phyloP scores from a whole-genome alignment of 2,329 filamentous ascomycete genomes.

The Fusarium staphyleae region DNA sequence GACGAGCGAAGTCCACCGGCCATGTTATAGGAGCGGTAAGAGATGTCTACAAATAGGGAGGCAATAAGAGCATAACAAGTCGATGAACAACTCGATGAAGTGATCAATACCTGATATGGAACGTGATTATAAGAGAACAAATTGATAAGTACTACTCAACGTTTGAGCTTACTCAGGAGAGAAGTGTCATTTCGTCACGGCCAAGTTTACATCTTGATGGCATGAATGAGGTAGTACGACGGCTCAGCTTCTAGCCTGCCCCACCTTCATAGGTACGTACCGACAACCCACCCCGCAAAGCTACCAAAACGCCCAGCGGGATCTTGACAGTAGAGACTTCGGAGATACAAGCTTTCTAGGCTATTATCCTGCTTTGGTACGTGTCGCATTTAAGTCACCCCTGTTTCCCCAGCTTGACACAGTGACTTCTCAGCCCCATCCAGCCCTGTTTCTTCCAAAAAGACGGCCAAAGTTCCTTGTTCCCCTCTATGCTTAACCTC shows the following conservation, averaged over 20 bases:
- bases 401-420: conserved; percentile 6
- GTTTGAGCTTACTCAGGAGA: not conserved
- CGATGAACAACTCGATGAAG: too few relatives aligned
- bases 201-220: not conserved
- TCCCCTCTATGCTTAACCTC: conserved; percentile 31
- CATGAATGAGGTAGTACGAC: not conserved
- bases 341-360: not conserved
- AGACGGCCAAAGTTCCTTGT: conserved; percentile 4
- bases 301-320: not conserved
- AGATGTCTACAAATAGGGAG: not conserved
- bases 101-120: not conserved
- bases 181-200: not conserved
- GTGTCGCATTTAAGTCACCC: conserved; percentile 1
- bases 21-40: conserved; percentile 20
- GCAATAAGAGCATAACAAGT: not conserved
- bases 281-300: conserved; percentile 39
- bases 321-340: conserved; percentile 17
- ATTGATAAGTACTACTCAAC: not conserved
- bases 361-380: not conserved
- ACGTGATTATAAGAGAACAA: not conserved
- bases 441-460: conserved; percentile 20
- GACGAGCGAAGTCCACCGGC: conserved; percentile 30
- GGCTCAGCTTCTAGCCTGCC: conserved; percentile 25
- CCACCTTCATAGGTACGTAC: conserved; percentile 29
- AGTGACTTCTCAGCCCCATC: conserved; percentile 11